Base-by-base conservation (phyloP, 345 rosid genomes). In the Melaleuca quinquenervia region DNA sequence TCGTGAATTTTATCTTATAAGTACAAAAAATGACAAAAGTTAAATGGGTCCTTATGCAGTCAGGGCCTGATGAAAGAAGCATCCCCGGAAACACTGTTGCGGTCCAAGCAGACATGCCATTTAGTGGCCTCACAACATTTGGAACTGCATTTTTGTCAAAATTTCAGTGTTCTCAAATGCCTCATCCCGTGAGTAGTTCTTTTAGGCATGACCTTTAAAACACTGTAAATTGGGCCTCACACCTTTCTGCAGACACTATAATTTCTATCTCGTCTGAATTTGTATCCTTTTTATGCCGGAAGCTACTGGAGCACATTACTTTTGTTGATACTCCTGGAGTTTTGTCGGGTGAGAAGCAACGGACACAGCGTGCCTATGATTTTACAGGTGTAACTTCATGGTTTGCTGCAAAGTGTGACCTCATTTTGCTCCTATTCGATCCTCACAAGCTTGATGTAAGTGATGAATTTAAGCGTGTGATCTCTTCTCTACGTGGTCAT, bases 341-440 rank as follows among this genome's bases (percentile, higher is more conserved):
- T 88, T 91, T 97, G 85, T 94, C 98, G 7, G 98, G 98, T 52
- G 98, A 97, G 90, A 97, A 97, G 91, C 98, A 95, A 87, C 92
- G 96, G 74, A 95, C 98, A 41, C 99, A 94, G 82, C 90, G 96
- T 84, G 93, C 98, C 86, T 96, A 96, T 89, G 98, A 96, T 82
- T 97, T 96, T 87, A 97, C 97, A 13, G 98, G 98, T 85, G 94
- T 96, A 54, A 96, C 97, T 45, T 96, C 99, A 49, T 97, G 98
- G 99, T 97, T 96, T 93, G 98, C 99, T 80, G 92, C 99, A 64
- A 97, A 97, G 91, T 95, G 99, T 50, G 99, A 97, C 89, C 97
- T 97, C 87, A 96, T 97, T 89, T 93, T 97, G 88, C 98, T 97
- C 89, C 91, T 97, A 48, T 97, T 97, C 86, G 99, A 97, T 87